Evolutionary conservation across 2,329 filamentous ascomycete genomes (phyloP), one percentile per base, ranked within the genome.

Genomic region (Ceratocystis cubensis): DNA sequence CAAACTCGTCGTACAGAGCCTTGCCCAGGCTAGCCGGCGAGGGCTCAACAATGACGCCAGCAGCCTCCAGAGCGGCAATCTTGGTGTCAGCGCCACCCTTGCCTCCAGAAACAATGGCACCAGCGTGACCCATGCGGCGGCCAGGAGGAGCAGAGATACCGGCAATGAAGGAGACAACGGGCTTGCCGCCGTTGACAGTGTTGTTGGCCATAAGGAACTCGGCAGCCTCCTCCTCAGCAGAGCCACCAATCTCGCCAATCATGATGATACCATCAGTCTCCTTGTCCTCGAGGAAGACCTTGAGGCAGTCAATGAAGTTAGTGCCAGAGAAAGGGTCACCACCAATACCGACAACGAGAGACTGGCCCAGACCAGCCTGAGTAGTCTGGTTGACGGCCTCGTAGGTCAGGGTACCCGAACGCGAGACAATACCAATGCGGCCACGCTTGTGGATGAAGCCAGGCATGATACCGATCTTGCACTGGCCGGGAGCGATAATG

Each of bases 401-500:
- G 82, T 99, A 99, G 75, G 94, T 99, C 70, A 99, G 87, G 72
- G 94, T 99, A 75, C 94, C 94, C 75, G 94, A 97, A 74, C 94
- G 89, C 73, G 92, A 96, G 78, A 99, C 94, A 78, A 99, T 97
- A 75, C 94, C 94, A 76, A 99, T 92, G 77, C 94, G 92, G 73
- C 94, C 94, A 78, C 92, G 91, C 86, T 97, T 97, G 87, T 99
- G 94, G 81, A 99, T 97, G 84, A 97, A 96, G 74, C 94, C 94
- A 71, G 94, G 76, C 94, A 99, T 97, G 81, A 99, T 99, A 76
- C 94, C 94, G 75, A 99, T 97, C 83, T 99, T 99, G 86, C 94
- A 99, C 85, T 96, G 93, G 73, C 93, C 94, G 69, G 85, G 84
- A 66, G 83, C 93, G 78, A 97, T 97, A 79, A 97, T 93, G 77